Percentiles rank a stretch among this genome's conserved stretches.
Evolutionary conservation across 768 basidiomycete genomes (phyloP).

Genomic region (Podaxis pistillaris): DNA sequence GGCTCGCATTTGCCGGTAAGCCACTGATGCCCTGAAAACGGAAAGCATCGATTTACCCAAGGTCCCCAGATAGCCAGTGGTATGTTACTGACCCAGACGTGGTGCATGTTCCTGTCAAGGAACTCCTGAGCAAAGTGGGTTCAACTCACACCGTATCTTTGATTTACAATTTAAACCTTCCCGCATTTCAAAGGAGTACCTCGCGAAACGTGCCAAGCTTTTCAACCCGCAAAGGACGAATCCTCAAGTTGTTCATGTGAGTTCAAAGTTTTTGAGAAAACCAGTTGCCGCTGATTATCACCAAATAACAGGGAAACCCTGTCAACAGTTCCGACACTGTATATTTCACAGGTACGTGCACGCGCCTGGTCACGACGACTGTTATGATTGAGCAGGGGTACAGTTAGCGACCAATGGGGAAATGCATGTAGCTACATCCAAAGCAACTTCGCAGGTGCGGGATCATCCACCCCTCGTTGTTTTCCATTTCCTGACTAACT

Average conservation of each 20-base stretch:
- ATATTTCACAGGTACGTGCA: constrained; percentile 74
- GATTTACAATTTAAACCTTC: neutral
- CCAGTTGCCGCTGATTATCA: constrained; percentile 12
- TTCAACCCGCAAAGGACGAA: constrained; percentile 71
- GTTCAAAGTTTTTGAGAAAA: constrained; percentile 17
- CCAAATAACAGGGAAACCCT: constrained; percentile 65
- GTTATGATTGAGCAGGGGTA: neutral
- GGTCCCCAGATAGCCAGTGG: constrained; percentile 68
- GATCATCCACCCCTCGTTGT: neutral
- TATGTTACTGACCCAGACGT: constrained; percentile 92
- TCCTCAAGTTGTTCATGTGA: constrained; percentile 64
- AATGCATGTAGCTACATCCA: constrained; percentile 90
- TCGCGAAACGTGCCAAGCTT: constrained; percentile 73
- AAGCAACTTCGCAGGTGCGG: constrained; percentile 79
- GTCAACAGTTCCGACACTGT: constrained; percentile 89
- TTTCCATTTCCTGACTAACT: neutral
- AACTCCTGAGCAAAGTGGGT: constrained; percentile 80
- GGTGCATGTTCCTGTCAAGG: constrained; percentile 70
- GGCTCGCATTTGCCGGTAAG: constrained; percentile 74
- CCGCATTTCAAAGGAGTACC: constrained; percentile 62
- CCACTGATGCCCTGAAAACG: neutral
- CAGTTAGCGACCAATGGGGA: constrained; percentile 83
- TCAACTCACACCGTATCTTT: neutral
- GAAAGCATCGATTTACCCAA: neutral
- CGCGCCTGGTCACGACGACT: neutral